Base-by-base conservation (phyloP, 495 filamentous ascomycete genomes). In the Neurospora sp. region DNA sequence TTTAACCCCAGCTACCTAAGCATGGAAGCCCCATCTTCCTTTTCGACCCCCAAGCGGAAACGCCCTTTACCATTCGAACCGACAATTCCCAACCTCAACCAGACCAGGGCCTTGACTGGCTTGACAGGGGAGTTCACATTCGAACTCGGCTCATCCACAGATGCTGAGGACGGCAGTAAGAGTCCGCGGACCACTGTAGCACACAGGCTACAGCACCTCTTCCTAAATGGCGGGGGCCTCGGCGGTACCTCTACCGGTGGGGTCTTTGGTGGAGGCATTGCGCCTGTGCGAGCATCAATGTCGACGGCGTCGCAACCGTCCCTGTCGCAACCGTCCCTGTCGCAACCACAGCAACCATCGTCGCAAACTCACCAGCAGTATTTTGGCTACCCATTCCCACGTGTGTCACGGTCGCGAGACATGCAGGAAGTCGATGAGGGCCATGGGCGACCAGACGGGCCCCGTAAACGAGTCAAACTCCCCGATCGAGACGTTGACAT, bases 111-210 rank as follows among this genome's bases (percentile, higher is more conserved):
- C 14, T 37, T 37, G 27, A 65, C 37, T 18, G 59, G 41, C 61
- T 72, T 41, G 45, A 75, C 73, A 78, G 72, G 45, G 37, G 73
- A 53, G 69, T 84, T 84, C 74, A 81, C 83, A 1, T 85, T 85
- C 65, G 79, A 82, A 70, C 59, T 78, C 38, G 73, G 77, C 71
- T 70, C 74, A 20, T 59, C 79, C 41, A 65, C 22, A 3, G 53
- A 65, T 65, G 22, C 74, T 68, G 82, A 84, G 35, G 82, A 83
- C 40, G 82, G 81, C 53, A 82, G 78, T 74, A 79, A 78, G 40
- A 93, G 91, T 77, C 91, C 91, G 39, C 86, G 88, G 73, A 87
- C 88, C 16, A 86, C 82, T 41, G 89, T 93, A 70, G 89, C 88
- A 73, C 86, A 89, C 74, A 84, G 87, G 71, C 89, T 94, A 75